Evolutionary conservation across 108 stramenopile genomes (phyloP).

Genomic region (Aurantiochytrium sp.): DNA sequence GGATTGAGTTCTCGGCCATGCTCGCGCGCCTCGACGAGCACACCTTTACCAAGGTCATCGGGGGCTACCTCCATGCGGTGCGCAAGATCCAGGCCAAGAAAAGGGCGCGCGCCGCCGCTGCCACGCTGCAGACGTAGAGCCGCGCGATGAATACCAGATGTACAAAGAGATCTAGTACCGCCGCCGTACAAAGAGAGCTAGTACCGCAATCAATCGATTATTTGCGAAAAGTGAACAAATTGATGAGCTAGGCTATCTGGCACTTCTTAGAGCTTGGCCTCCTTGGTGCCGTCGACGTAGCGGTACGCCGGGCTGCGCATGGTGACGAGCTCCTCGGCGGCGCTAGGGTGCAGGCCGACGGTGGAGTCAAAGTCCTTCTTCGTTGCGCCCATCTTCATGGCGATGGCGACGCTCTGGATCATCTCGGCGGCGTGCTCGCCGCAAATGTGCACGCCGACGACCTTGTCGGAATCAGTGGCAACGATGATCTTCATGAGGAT

Average conservation of each 20-base stretch:
- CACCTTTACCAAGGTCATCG: not conserved
- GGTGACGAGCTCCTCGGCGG: conserved; percentile 59
- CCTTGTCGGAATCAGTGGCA: not conserved
- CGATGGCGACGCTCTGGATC: conserved; percentile 75
- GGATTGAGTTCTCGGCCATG: conserved; percentile 14
- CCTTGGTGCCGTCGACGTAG: not conserved
- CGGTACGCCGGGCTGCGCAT: conserved; percentile 43
- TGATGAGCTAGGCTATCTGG: no score
- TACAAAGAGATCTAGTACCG: no score
- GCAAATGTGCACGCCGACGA: conserved; percentile 28
- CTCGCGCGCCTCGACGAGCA: not conserved
- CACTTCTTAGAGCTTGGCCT: not conserved
- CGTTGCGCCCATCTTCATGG: conserved; percentile 74
- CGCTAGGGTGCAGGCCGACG: conserved; percentile 74
- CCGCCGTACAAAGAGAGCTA: no score
- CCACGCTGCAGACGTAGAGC: not conserved
- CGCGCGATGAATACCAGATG: no score
- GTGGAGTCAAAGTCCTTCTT: conserved; percentile 70
- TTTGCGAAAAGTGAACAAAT: no score
- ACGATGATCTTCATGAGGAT: conserved; percentile 61
- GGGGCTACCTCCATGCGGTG: not conserved
- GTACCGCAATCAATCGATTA: no score
- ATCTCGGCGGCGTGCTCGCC: conserved; percentile 71
- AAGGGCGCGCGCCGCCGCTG: not conserved
- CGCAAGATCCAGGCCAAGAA: not conserved